Conservation (phyloP, 805 yeast species). For the Metschnikowia aberdeeniae region DNA sequence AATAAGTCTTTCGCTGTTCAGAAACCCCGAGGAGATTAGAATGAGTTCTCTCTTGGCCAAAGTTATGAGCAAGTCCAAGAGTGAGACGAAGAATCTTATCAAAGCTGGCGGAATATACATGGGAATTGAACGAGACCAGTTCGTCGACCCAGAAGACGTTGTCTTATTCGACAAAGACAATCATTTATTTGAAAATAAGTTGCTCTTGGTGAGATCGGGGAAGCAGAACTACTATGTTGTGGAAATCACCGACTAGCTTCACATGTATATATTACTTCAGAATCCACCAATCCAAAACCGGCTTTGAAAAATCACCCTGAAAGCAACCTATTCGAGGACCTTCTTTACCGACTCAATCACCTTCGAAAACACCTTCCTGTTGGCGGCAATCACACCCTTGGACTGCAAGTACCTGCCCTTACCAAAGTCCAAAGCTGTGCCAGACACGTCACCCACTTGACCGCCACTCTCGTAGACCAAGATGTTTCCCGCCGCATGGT, state of each 20-base stretch:
- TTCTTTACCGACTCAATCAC: conserved; percentile 47
- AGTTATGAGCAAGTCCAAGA: conserved; percentile 46
- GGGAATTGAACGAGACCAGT: conserved; percentile 56
- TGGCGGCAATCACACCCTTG: conserved; percentile 91
- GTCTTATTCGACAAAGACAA: conserved; percentile 43
- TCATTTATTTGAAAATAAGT: conserved; percentile 53
- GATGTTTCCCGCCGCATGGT: conserved; percentile 94
- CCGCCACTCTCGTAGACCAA: conserved; percentile 91
- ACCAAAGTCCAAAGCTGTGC: conserved; percentile 74
- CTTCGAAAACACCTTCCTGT: conserved; percentile 41
- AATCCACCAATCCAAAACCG: background rate
- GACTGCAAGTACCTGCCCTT: conserved; percentile 76
- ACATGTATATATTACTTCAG: conserved; percentile 3
- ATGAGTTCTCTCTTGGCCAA: conserved; percentile 51
- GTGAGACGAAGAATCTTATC: conserved; percentile 60
- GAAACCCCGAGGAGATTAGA: conserved; percentile 32
- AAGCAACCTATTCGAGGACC: conserved; percentile 16
- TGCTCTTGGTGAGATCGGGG: conserved; percentile 70
- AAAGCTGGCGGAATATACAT: conserved; percentile 69
- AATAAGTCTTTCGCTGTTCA: conserved; percentile 26
- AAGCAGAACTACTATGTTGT: conserved; percentile 62
- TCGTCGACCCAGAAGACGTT: conserved; percentile 45
- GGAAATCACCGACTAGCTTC: conserved; percentile 9
- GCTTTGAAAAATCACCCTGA: background rate
- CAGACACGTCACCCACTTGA: conserved; percentile 77